These are phyloP conservation scores for Dichotomocladium elegans DNA, from an alignment of 371 early-diverging fungal genomes.

Conservation along the genomic window DNA sequence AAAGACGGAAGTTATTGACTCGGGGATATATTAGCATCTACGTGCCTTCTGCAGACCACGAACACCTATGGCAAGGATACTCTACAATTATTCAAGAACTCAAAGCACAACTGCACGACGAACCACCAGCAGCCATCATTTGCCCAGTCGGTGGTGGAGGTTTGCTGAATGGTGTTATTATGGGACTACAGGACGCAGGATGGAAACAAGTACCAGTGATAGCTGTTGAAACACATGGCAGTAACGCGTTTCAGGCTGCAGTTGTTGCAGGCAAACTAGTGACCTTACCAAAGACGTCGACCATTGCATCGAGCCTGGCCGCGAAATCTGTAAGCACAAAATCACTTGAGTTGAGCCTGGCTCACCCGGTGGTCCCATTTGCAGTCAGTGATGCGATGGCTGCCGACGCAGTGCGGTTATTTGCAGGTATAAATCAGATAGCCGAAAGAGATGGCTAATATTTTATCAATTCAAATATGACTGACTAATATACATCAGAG, in stretches of 20 bases:
- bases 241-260: constrained; percentile 66
- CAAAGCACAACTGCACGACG: constrained; percentile 52
- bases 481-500: constrained; percentile 22
- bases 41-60: constrained; percentile 65
- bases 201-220: constrained; percentile 68
- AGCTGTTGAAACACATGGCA: constrained; percentile 73
- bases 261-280: constrained; percentile 58
- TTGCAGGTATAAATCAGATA: constrained; percentile 42
- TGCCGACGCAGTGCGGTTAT: constrained; percentile 47
- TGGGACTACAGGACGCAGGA: constrained; percentile 54
- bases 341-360: constrained; percentile 52
- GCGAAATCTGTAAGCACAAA: constrained; percentile 49
- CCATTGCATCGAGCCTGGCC: constrained; percentile 54
- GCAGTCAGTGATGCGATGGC: constrained; percentile 63
- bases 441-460: not conserved
- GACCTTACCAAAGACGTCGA: constrained; percentile 46
- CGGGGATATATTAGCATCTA: constrained; percentile 35
- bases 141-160: constrained; percentile 74
- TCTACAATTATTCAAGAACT: constrained; percentile 64
- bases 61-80: constrained; percentile 59
- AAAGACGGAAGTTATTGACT: not conserved
- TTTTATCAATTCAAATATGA: no score
- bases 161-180: constrained; percentile 62
- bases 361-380: constrained; percentile 58
- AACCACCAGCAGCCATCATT: constrained; percentile 62